These are phyloP conservation scores for Styphnolobium japonicum DNA, from an alignment of 306 rosid species.

Conservation along the genomic window DNA sequence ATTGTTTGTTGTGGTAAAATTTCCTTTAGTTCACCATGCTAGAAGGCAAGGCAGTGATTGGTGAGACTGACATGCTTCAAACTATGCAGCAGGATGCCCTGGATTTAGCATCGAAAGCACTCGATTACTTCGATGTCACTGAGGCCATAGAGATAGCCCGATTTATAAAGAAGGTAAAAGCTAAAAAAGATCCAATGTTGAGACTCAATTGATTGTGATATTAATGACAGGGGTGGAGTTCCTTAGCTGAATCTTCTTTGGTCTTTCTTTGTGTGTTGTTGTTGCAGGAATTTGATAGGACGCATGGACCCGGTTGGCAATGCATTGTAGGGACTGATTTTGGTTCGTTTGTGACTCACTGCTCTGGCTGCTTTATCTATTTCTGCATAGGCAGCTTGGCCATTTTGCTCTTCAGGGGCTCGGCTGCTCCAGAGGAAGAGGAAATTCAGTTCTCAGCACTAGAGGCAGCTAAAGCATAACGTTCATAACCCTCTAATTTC, in stretches of 20 bases:
- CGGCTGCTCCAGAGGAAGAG: constrained; percentile 47
- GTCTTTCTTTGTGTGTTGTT: neutral
- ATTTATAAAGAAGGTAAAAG: constrained; percentile 66
- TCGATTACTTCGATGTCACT: constrained; percentile 79
- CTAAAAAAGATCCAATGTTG: too few species aligned
- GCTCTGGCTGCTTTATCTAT: constrained; percentile 73
- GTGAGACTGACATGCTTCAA: constrained; percentile 84
- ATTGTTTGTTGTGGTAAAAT: neutral
- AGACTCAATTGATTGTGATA: neutral
- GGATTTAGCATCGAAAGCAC: constrained; percentile 76
- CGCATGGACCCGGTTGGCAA: constrained; percentile 81
- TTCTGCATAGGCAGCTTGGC: constrained; percentile 73
- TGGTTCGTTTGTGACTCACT: constrained; percentile 89
- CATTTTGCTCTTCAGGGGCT: constrained; percentile 74
- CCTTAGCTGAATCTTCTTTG: neutral
- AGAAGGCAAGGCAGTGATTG: constrained; percentile 81
- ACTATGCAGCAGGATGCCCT: constrained; percentile 80
- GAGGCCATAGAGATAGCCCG: constrained; percentile 81
- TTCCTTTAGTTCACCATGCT: constrained; percentile 44
- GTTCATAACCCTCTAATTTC: neutral
- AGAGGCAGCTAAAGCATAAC: constrained; percentile 38
- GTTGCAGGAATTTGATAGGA: constrained; percentile 72
- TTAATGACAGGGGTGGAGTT: neutral
- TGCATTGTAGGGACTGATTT: constrained; percentile 92
- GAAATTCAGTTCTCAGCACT: constrained; percentile 47